Evolutionary conservation across 768 basidiomycete species (phyloP).

Genomic region (Pholiota microspora): DNA sequence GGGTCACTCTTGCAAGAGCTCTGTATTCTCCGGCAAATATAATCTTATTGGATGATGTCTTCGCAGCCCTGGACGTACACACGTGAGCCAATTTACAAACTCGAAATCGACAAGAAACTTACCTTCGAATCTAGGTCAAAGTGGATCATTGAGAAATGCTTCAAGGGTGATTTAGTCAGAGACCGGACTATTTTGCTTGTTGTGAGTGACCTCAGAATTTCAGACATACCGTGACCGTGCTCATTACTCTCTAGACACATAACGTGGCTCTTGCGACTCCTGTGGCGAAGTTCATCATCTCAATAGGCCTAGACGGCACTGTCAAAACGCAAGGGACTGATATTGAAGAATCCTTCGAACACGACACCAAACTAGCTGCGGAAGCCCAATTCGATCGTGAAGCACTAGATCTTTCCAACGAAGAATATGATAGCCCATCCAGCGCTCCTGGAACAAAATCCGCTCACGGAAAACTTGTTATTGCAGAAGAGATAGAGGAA

Average conservation of each 20-base stretch:
- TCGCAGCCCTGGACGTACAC: constrained; percentile 56
- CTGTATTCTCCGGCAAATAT: constrained; percentile 53
- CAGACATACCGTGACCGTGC: too few species aligned
- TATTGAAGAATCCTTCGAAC: constrained; percentile 38
- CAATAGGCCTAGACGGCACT: constrained; percentile 48
- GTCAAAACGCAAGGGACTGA: constrained; percentile 42
- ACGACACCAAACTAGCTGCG: constrained; percentile 31
- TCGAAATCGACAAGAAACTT: neutral
- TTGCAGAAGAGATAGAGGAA: constrained; percentile 56
- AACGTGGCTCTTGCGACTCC: constrained; percentile 15
- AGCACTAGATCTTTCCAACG: constrained; percentile 10
- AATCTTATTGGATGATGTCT: constrained; percentile 71
- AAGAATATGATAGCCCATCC: constrained; percentile 19
- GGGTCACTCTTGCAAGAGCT: constrained; percentile 44
- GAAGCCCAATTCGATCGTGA: constrained; percentile 28
- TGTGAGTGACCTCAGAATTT: neutral
- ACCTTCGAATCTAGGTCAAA: neutral
- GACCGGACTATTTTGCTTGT: constrained; percentile 3
- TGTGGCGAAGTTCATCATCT: constrained; percentile 52
- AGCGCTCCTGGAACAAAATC: constrained; percentile 19
- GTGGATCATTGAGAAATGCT: constrained; percentile 3
- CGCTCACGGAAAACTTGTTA: constrained; percentile 50
- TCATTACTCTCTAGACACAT: neutral
- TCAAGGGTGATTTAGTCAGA: constrained; percentile 3
- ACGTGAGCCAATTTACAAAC: constrained; percentile 16